These are phyloP conservation scores for Linnemannia elongata DNA, from an alignment of 192 early-diverging fungal species.

Conservation along the genomic window DNA sequence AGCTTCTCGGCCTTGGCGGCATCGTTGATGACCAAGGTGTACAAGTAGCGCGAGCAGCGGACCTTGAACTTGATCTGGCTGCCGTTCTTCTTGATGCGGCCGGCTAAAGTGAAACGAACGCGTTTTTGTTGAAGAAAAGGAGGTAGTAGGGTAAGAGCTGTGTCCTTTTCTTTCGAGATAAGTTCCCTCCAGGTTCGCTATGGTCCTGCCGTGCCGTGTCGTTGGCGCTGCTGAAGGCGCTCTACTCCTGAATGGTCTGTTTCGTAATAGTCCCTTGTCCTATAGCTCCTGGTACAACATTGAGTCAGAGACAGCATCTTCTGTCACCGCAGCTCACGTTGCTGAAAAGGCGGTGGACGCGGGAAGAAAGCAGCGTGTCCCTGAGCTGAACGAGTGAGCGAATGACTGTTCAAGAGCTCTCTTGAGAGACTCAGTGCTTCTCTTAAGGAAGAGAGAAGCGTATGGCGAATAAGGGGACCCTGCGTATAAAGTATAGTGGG, in stretches of 20 bases:
- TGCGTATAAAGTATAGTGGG: neutral
- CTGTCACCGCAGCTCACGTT: neutral
- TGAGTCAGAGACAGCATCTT: neutral
- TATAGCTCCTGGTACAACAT: neutral
- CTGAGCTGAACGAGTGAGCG: neutral
- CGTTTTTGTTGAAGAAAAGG: neutral
- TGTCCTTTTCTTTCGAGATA: neutral
- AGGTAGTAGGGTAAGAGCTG: neutral
- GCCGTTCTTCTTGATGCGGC: conserved; percentile 87
- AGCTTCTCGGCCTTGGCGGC: conserved; percentile 96
- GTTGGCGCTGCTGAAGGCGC: neutral
- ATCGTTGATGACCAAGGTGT: conserved; percentile 97
- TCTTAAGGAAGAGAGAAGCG: no score
- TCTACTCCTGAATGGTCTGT: neutral
- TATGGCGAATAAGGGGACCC: neutral
- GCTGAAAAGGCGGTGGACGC: neutral
- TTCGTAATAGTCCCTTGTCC: neutral
- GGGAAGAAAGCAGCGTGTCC: neutral
- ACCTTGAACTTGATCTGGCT: conserved; percentile 98
- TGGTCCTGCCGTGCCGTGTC: neutral
- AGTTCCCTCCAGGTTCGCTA: neutral
- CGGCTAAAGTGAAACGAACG: conserved; percentile 57
- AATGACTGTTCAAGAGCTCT: neutral
- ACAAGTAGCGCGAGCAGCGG: conserved; percentile 97
- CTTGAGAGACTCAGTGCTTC: neutral